These are phyloP conservation scores for Anthostomella pinea DNA, from an alignment of 2,329 filamentous ascomycete genomes.

Conservation along the genomic window DNA sequence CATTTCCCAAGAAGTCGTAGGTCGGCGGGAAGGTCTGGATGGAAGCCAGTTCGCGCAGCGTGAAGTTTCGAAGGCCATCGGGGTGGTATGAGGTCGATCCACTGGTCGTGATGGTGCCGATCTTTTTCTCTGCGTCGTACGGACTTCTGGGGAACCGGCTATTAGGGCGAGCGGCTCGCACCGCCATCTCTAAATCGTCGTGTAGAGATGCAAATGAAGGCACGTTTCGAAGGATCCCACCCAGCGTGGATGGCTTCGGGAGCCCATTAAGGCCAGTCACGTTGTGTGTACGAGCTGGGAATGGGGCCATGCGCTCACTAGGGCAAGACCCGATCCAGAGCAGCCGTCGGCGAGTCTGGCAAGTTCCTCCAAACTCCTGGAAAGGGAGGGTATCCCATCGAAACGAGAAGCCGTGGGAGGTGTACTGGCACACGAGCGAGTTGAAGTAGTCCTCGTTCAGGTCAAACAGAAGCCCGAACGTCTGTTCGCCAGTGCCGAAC, in stretches of 20 bases:
- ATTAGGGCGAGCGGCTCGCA: slow-evolving; percentile 10
- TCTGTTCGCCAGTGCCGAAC: slow-evolving; percentile 74
- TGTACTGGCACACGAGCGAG: slow-evolving; percentile 59
- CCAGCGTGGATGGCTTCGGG: slow-evolving; percentile 42
- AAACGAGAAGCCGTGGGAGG: slow-evolving; percentile 63
- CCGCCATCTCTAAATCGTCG: slow-evolving; percentile 23
- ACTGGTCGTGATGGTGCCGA: slow-evolving; percentile 61
- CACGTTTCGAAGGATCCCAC: slow-evolving; percentile 37
- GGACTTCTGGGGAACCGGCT: slow-evolving; percentile 32
- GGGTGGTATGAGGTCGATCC: slow-evolving; percentile 62
- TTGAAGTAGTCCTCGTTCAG: slow-evolving; percentile 53
- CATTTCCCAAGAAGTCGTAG: slow-evolving; percentile 50
- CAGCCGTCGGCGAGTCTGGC: slow-evolving; percentile 47
- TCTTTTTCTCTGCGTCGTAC: slow-evolving; percentile 43
- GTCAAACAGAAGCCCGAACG: slow-evolving; percentile 59
- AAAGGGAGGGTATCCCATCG: slow-evolving; percentile 60
- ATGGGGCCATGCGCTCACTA: slow-evolving; percentile 64
- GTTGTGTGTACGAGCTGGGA: slow-evolving; percentile 60
- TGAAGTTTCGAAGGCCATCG: slow-evolving; percentile 59
- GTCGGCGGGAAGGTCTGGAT: slow-evolving; percentile 64
- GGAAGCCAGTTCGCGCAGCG: slow-evolving; percentile 61
- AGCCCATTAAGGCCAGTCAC: slow-evolving; percentile 15
- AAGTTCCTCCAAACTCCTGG: slow-evolving; percentile 46
- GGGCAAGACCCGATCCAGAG: slow-evolving; percentile 60
- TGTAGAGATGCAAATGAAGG: slow-evolving; percentile 32